Evolutionary conservation across 177 flowering plant species (phyloP), one percentile per base, ranked within the genome.

Genomic region (Vitis hybrid): DNA sequence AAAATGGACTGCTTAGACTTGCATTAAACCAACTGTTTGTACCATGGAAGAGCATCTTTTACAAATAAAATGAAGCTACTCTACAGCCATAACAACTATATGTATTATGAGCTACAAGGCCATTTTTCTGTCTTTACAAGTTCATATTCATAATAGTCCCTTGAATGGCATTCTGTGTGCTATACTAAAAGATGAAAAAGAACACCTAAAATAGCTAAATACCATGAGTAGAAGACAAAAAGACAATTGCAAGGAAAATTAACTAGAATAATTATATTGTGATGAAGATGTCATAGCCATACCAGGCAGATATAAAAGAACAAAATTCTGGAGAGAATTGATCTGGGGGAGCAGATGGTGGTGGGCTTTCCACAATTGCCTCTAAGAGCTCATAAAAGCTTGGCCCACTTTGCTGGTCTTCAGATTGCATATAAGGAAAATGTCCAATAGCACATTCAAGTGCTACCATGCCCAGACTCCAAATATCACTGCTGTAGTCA

Each of bases 311-410:
- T 59, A 96, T 77, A 76, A 94, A 94, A 51, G 95, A 90, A 77
- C 98, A 96, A 71, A 96, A 96, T 76, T 94, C 99, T 3, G 97
- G 98, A 31, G 99, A 96, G 81, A 96, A 94, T 77, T 94, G 99
- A 81, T 92, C 93, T 68, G 94, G 69, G 19, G 97, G 95, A 57
- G 98, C 97, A 78, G 89, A 76, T 75, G 98, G 97, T 48, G 97
- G 95, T 65, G 98, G 90, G 57, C 83, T 81, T 22, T 74, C 84
- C n/a, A 96, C 97, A 74, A 96, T 96, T 51, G 97, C 87, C 51
- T 85, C 90, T 74, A 92, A 67, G 72, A 96, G 94, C 83, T 94
- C 97, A 59, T 94, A 92, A 80, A 90, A 92, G 79, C 87, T 87
- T 13, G 93, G 91, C 80, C 89, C 78, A 53, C 77, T 65, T 78